Evolutionary conservation across 2,329 filamentous ascomycete species (phyloP).

Genomic region (Cercospora brassicicola): DNA sequence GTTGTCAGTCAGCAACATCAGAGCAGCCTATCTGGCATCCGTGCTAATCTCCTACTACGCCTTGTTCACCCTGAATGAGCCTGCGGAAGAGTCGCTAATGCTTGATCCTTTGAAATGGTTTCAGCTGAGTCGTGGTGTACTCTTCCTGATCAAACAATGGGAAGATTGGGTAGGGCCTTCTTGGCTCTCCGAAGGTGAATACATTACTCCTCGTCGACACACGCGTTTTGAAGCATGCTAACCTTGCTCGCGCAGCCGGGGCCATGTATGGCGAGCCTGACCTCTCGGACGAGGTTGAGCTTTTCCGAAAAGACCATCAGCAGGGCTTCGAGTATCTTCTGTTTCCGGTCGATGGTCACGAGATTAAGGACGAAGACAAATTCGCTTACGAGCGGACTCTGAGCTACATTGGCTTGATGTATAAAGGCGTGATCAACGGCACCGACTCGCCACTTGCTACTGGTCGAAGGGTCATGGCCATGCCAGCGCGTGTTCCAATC

Average conservation of each 20-base stretch:
- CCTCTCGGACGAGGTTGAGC: slow-evolving; percentile 17
- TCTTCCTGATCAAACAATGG: slow-evolving; percentile 21
- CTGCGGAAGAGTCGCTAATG: slow-evolving; percentile 12
- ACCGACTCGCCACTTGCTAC: slow-evolving; percentile 24
- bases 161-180: slow-evolving; percentile 11
- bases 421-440: slow-evolving; percentile 25
- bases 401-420: slow-evolving; percentile 31
- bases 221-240: not conserved
- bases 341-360: slow-evolving; percentile 19
- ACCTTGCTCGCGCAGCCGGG: slow-evolving; percentile 8
- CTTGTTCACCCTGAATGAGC: slow-evolving; percentile 27
- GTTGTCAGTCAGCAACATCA: slow-evolving; percentile 23
- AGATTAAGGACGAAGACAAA: slow-evolving; percentile 23
- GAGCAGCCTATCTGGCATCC: slow-evolving; percentile 24
- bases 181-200: slow-evolving; percentile 21
- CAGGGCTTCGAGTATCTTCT: slow-evolving; percentile 25
- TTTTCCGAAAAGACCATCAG: slow-evolving; percentile 19
- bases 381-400: slow-evolving; percentile 26
- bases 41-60: slow-evolving; percentile 28
- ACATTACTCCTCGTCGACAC: not conserved
- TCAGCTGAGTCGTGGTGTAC: slow-evolving; percentile 24
- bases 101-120: slow-evolving; percentile 29
- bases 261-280: slow-evolving; percentile 26
- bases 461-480: slow-evolving; percentile 28
- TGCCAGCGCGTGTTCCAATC: slow-evolving; percentile 22